These are phyloP conservation scores for Fusarium sulawesiense DNA, from an alignment of 2,329 filamentous ascomycete species.

Conservation along the genomic window DNA sequence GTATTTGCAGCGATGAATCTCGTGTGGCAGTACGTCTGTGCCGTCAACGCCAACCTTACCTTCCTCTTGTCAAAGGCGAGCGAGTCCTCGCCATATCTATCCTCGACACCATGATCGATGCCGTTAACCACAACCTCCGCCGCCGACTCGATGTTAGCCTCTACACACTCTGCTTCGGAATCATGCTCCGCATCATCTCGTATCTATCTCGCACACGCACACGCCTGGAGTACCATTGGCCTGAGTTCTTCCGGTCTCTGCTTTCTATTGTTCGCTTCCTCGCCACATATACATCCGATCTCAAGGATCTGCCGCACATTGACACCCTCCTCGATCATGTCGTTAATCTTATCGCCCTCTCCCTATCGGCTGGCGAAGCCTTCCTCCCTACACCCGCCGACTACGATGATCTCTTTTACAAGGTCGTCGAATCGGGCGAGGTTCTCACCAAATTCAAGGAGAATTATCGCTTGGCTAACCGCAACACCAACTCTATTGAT, in stretches of 20 bases:
- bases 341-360: conserved; percentile 84
- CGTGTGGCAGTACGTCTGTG: conserved; percentile 83
- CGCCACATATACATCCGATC: conserved; percentile 83
- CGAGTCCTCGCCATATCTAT: conserved; percentile 80
- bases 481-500: conserved; percentile 78
- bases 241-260: conserved; percentile 90
- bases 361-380: conserved; percentile 86
- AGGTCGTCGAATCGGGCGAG: conserved; percentile 92
- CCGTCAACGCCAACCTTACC: conserved; percentile 86
- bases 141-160: conserved; percentile 85
- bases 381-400: conserved; percentile 88
- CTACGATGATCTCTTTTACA: conserved; percentile 98
- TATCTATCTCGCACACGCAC: conserved; percentile 85
- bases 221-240: conserved; percentile 91
- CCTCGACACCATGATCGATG: conserved; percentile 88
- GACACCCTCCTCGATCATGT: conserved; percentile 79
- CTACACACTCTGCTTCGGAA: conserved; percentile 83
- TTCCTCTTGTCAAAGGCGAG: conserved; percentile 79
- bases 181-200: conserved; percentile 84
- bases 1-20: conserved; percentile 82
- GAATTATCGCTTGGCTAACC: conserved; percentile 71
- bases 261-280: conserved; percentile 91
- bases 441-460: conserved; percentile 84
- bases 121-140: conserved; percentile 92
- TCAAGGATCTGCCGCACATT: conserved; percentile 76